Percentiles rank a stretch among this genome's conserved stretches.
These are phyloP conservation scores for Verticillium alfalfae DNA, from an alignment of 2,329 filamentous ascomycete genomes.

Conservation along the genomic window DNA sequence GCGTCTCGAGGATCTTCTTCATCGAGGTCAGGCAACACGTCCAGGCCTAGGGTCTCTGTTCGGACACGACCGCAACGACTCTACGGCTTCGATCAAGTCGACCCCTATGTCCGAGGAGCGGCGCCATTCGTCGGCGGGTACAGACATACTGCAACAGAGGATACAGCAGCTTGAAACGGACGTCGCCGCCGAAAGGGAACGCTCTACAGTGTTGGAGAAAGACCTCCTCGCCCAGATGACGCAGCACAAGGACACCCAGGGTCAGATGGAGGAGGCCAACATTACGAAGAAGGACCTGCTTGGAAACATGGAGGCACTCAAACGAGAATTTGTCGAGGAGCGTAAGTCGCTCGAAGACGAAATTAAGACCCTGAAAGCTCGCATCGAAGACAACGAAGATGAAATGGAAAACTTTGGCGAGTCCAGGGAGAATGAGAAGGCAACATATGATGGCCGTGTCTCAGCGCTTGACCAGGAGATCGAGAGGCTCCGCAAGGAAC, in stretches of 20 bases:
- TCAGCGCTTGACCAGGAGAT: conserved; percentile 67
- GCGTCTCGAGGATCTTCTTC: conserved; percentile 85
- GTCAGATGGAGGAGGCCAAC: conserved; percentile 76
- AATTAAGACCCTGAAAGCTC: conserved; percentile 67
- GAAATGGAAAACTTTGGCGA: conserved; percentile 82
- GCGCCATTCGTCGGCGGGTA: conserved; percentile 39
- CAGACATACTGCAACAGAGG: conserved; percentile 39
- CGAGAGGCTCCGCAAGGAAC: conserved; percentile 54
- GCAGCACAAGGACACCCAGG: conserved; percentile 56
- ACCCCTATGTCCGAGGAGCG: conserved; percentile 32
- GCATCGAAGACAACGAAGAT: conserved; percentile 84
- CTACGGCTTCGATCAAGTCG: conserved; percentile 41
- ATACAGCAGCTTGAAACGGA: conserved; percentile 67
- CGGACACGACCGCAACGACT: conserved; percentile 43
- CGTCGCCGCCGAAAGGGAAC: conserved; percentile 66
- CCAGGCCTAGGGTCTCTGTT: conserved; percentile 51
- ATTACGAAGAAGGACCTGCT: conserved; percentile 92
- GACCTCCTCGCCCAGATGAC: conserved; percentile 56
- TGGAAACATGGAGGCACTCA: conserved; percentile 88
- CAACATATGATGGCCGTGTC: conserved; percentile 62
- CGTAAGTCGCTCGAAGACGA: conserved; percentile 78
- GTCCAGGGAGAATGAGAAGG: conserved; percentile 76
- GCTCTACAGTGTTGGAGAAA: conserved; percentile 59
- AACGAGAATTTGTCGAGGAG: conserved; percentile 82
- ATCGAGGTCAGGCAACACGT: conserved; percentile 60